phyloP scores from a whole-genome alignment of 1,284 basidiomycete species.

The Caloboletus inedulis region DNA sequence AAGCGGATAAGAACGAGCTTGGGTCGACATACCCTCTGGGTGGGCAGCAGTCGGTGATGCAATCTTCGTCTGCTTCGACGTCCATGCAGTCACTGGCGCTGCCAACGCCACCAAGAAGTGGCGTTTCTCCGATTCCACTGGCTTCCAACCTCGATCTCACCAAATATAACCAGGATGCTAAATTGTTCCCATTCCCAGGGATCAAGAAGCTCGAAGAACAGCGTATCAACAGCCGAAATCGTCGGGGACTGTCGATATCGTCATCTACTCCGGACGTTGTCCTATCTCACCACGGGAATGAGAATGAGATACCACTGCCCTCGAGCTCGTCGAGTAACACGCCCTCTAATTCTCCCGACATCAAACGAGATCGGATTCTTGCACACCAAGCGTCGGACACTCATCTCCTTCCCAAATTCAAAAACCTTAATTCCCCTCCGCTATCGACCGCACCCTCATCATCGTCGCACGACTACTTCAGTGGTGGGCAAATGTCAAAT shows the following conservation, averaged over 20 bases:
- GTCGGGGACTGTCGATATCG: slow-evolving; percentile 47
- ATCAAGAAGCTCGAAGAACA: slow-evolving; percentile 75
- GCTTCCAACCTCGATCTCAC: slow-evolving; percentile 56
- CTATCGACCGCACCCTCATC: slow-evolving; percentile 44
- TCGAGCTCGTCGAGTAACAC: slow-evolving; percentile 49
- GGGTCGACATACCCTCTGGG: slow-evolving; percentile 40
- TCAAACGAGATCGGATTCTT: slow-evolving; percentile 54
- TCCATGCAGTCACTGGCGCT: slow-evolving; percentile 59
- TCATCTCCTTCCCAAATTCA: slow-evolving; percentile 54
- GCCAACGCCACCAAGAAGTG: slow-evolving; percentile 50
- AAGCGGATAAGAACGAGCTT: slow-evolving; percentile 51
- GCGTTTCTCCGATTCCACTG: slow-evolving; percentile 67
- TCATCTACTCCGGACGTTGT: slow-evolving; percentile 63
- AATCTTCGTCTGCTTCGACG: slow-evolving; percentile 61
- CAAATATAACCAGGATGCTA: slow-evolving; percentile 66
- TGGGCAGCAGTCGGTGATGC: slow-evolving; percentile 47
- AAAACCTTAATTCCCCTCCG: slow-evolving; percentile 38
- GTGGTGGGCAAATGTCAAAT: slow-evolving; percentile 36
- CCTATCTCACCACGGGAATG: slow-evolving; percentile 45
- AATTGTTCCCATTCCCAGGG: slow-evolving; percentile 87
- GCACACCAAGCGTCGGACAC: slow-evolving; percentile 69
- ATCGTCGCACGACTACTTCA: slow-evolving; percentile 50
- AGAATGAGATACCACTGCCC: slow-evolving; percentile 40
- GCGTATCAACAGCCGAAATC: slow-evolving; percentile 51
- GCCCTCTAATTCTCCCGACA: slow-evolving; percentile 51